These are phyloP conservation scores for Pythium insidiosum DNA, from an alignment of 352 stramenopile genomes.

Conservation along the genomic window DNA sequence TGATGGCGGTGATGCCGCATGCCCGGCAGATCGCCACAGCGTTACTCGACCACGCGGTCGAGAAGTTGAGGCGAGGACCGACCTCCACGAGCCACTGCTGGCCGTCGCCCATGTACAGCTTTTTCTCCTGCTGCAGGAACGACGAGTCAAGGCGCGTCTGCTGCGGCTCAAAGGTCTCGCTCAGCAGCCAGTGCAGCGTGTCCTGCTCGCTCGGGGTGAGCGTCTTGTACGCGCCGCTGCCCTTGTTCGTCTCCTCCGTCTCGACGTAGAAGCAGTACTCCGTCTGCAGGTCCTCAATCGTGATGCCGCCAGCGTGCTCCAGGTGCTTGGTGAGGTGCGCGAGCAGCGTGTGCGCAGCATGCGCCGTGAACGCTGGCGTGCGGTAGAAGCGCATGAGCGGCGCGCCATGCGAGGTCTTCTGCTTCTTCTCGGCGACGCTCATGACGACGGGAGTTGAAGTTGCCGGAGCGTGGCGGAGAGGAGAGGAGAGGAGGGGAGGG, in stretches of 20 bases:
- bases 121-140: conserved; percentile 35
- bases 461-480: too few species aligned
- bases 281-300: conserved; percentile 70
- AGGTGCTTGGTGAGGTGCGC: conserved; percentile 26
- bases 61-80: conserved; percentile 98
- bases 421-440: conserved; percentile 55
- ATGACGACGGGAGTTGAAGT: conserved; percentile 13
- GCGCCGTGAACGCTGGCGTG: conserved; percentile 57
- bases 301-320: conserved; percentile 9
- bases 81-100: conserved; percentile 90
- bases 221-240: conserved; percentile 8
- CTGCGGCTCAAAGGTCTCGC: conserved; percentile 95
- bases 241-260: conserved; percentile 27
- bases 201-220: conserved; percentile 52
- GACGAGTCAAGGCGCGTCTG: conserved; percentile 48
- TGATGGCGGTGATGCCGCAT: conserved; percentile 86
- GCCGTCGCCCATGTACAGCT: conserved; percentile 6
- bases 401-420: conserved; percentile 35
- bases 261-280: conserved; percentile 98
- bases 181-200: conserved; percentile 92
- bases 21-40: conserved; percentile 95
- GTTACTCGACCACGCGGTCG: conserved; percentile 98
- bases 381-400: conserved; percentile 72
- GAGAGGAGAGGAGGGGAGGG: too few species aligned
- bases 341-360: conserved; percentile 50